These are phyloP conservation scores for Apiospora sp. DNA, from an alignment of 2,329 filamentous ascomycete genomes.

Conservation along the genomic window DNA sequence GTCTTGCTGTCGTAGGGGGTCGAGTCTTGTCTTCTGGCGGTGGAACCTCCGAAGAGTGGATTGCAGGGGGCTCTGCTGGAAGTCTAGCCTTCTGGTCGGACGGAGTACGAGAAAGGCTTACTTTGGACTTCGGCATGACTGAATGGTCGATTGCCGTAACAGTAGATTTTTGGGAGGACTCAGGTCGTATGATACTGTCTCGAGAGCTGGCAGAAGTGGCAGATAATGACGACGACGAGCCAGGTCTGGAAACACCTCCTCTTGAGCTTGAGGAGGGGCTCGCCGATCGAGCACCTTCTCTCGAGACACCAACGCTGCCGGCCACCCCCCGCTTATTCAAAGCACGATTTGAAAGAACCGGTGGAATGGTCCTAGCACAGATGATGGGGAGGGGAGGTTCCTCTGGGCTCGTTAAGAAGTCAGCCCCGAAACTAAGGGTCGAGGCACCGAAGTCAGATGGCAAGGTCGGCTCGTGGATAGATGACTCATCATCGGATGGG, in stretches of 20 bases:
- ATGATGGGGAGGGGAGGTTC: background rate
- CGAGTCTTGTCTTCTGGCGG: background rate
- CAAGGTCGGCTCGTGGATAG: background rate
- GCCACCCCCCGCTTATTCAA: background rate
- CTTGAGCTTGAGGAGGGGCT: background rate
- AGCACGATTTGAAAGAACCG: background rate
- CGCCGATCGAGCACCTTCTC: background rate
- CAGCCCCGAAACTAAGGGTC: background rate
- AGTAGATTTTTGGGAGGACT: background rate
- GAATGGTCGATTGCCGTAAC: background rate
- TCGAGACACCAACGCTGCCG: background rate
- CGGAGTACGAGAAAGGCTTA: background rate
- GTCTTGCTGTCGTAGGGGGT: background rate
- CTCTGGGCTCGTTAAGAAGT: constrained; percentile 4
- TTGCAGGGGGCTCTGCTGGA: background rate
- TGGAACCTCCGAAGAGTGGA: background rate
- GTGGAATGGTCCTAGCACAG: background rate
- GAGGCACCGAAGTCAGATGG: constrained; percentile 6
- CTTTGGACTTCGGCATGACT: background rate
- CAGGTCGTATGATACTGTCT: background rate
- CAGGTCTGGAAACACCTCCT: background rate
- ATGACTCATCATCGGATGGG: background rate
- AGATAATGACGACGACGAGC: background rate
- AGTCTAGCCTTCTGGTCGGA: background rate
- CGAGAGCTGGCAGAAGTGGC: background rate